Base-by-base conservation (phyloP, 495 filamentous ascomycete species). In the Penicillium diatomitis region DNA sequence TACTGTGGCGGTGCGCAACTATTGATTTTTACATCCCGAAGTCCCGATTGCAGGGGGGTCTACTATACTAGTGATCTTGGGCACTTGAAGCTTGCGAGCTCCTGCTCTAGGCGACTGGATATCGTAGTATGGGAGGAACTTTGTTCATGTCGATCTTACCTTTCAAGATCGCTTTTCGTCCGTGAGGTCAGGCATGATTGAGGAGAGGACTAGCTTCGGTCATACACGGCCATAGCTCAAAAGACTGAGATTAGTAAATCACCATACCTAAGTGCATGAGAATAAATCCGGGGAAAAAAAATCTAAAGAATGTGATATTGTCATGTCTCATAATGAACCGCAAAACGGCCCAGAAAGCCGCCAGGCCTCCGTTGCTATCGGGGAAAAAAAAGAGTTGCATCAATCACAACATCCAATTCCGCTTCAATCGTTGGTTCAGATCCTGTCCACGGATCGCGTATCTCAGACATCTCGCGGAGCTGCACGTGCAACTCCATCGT, bases 1-100 rank as follows among this genome's bases (percentile, higher is more conserved):
- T 20, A 20, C 45, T 63, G 60, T 63, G 60, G 57, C 60, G 60
- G 60, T 61, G 57, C 57, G 47, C 38, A 40, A 51, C 54, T 63
- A 61, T 61, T 47, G 57, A 63, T 58, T 61, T 12, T 50, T 48
- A 55, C 47, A 53, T 20, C 20, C 20, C 20, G 20, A 20, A 20
- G 20, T 20, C 20, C 20, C 20, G 20, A 20, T 20, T 20, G 20
- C 20, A 20, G 20, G 20, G 20, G 20, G 20, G 20, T 20, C 20
- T 20, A 20, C 20, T 20, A 20, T 20, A 20, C 20, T 20, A 20
- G 20, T 20, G 20, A 20, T 20, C 20, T 20, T 20, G 20, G 20
- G 20, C 20, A 20, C 20, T 20, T 20, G 20, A 20, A 20, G 20
- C 20, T 20, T 20, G 20, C 20, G 20, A 20, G 20, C 20, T 20